Evolutionary conservation across 2,329 filamentous ascomycete genomes (phyloP), one percentile per base, ranked within the genome.

Genomic region (Colletotrichum neosansevieriae): DNA sequence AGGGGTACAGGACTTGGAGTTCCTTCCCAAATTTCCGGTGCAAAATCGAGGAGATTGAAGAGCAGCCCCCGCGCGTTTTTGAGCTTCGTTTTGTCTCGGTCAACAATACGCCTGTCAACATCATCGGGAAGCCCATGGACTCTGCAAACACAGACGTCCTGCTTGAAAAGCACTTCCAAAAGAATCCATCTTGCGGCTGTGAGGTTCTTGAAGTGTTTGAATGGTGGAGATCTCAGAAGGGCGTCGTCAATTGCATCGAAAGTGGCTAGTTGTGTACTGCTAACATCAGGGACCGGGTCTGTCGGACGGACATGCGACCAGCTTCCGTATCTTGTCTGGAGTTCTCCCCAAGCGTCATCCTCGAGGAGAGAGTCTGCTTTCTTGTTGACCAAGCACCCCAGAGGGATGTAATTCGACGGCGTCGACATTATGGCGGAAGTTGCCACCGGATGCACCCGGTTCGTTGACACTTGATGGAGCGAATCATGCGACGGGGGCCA

Each of bases 81-180:
- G 6, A 91, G 75, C 15, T 73, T 76, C 2, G 72, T 72, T 63
- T 83, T 79, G 1, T 79, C 80, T 6, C 88, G 83, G 44, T 86
- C 80, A n/a, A 92, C 80, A 4, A 77, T 76, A 1, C 80, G 75
- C 34, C 88, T 84, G 2, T 85, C 83, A 38, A 88, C 81, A 76
- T 94, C 92, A 71, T 92, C 88, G 2, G 91, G 89, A 2, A 92
- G 82, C 4, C 92, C 72, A 72, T 91, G 89, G 0, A 93, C 80
- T 21, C 90, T 84, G 7, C 88, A 44, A 6, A 80, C 74, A 17
- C 76, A 78, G 5, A 64, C 53, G 1, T 71, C 50, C 3, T 71
- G 58, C 12, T 71, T 2, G 45, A 71, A 73, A 3, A 76, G 21
- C 2, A 73, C 79, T n/a, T 82, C 78, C 7, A 88, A 71, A 4